Evolutionary conservation across 176 grass and related monocot species (phyloP), one percentile per base, ranked within the genome.

Genomic region (Carex scoparia): DNA sequence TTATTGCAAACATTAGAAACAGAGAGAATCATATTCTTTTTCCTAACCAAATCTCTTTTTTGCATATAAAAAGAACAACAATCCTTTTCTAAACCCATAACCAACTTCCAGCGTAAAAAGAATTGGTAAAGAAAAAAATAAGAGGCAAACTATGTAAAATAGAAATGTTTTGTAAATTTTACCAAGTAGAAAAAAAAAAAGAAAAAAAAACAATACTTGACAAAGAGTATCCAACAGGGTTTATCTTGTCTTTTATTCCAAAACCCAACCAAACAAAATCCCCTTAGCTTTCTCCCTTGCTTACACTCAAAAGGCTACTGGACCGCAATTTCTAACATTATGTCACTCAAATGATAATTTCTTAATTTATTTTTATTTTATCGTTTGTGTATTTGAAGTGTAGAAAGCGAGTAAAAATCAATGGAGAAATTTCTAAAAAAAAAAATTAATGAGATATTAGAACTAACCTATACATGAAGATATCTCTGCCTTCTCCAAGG

Each of bases 1-100:
- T 58, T 79, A 30, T 79, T 79, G 74, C 28, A 79, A 79, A 79
- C 30, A 79, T 79, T 33, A 58, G 74, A 79, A 79, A 58, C 74
- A 58, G 49, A 57, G 67, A 70, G 74, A 79, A 79, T 58, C 74
- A 10, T 79, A 79, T 79, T 79, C 74, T 79, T 58, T 78, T 72
- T 79, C 28, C 53, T 16, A 79, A 79, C 51, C 74, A 78, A 56
- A 78, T 78, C 49, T 8, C 46, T 9, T 57, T 78, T 78, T 55
- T 57, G 51, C 51, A 78, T 12, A 33, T 9, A 78, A 51, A 31
- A 78, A 15, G 27, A 56, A 33, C 48, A 10, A 5, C 23, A 78
- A 78, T 78, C 51, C 23, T 62, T 10, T 23, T n/a, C n/a, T 27
- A n/a, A 27, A 1, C 0, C 60, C 60, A 16, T 2, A 7, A 23